phyloP scores from a whole-genome alignment of 2,329 filamentous ascomycete genomes.

The Neofusicoccum laricinum region DNA sequence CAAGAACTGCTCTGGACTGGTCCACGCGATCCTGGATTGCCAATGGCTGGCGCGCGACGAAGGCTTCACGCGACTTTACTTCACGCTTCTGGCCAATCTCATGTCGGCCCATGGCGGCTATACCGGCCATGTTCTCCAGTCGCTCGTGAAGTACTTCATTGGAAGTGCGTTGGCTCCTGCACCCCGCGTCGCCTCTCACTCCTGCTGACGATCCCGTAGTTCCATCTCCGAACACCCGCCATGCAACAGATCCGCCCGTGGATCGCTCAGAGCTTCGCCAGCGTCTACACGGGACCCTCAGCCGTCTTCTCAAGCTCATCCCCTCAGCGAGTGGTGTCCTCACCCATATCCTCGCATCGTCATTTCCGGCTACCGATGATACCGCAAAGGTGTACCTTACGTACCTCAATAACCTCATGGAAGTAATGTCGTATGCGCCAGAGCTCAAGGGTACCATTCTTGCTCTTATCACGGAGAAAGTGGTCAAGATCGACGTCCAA shows the following conservation, averaged over 20 bases:
- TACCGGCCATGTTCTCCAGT: conserved; percentile 69
- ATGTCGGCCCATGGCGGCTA: conserved; percentile 81
- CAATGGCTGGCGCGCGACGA: conserved; percentile 63
- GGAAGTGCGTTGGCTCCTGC: conserved; percentile 42
- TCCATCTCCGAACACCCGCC: conserved; percentile 53
- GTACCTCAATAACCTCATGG: conserved; percentile 84
- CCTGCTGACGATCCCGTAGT: conserved; percentile 41
- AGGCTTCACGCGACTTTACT: conserved; percentile 55
- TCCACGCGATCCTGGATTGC: conserved; percentile 56
- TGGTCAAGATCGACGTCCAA: conserved; percentile 93
- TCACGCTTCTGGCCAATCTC: conserved; percentile 59
- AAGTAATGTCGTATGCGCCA: conserved; percentile 72
- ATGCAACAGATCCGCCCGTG: conserved; percentile 57
- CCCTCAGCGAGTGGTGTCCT: conserved; percentile 74
- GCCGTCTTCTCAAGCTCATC: conserved; percentile 74
- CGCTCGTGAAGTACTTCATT: conserved; percentile 77
- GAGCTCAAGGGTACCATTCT: conserved; percentile 77
- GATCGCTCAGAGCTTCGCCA: conserved; percentile 63
- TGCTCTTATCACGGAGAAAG: conserved; percentile 75
- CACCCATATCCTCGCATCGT: conserved; percentile 61
- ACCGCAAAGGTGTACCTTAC: conserved; percentile 74
- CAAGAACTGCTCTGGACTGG: conserved; percentile 56
- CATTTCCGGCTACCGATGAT: conserved; percentile 76
- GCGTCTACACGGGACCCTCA: conserved; percentile 72
- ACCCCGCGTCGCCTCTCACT: background rate